Evolutionary conservation across 306 rosid species (phyloP).

Genomic region (Begonia masoniana): DNA sequence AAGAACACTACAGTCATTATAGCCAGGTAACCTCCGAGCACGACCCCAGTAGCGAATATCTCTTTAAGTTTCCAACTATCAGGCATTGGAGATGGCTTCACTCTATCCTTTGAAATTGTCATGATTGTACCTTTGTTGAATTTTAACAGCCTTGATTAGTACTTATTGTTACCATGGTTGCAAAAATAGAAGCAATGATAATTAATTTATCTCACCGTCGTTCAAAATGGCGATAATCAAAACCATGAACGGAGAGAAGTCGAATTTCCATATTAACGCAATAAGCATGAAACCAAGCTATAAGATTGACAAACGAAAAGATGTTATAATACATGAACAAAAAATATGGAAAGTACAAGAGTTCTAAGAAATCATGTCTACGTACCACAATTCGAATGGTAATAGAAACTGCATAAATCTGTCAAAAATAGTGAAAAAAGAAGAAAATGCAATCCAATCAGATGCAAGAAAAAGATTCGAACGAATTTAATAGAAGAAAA

Average conservation of each 20-base stretch:
- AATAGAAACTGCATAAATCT: slow-evolving; percentile 83
- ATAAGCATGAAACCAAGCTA: slow-evolving; percentile 65
- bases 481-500: too few relatives aligned
- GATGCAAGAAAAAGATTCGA: too few relatives aligned
- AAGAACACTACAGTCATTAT: slow-evolving; percentile 67
- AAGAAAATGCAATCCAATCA: too few relatives aligned
- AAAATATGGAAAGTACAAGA: too few relatives aligned
- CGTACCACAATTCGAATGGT: slow-evolving; percentile 68
- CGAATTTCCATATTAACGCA: slow-evolving; percentile 72
- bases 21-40: slow-evolving; percentile 83
- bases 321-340: too few relatives aligned
- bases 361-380: too few relatives aligned
- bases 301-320: too few relatives aligned
- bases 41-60: slow-evolving; percentile 63
- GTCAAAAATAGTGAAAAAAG: too few relatives aligned
- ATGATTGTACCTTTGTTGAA: slow-evolving; percentile 36
- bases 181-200: too few relatives aligned
- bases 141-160: too few relatives aligned
- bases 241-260: slow-evolving; percentile 91
- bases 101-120: slow-evolving; percentile 91
- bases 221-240: slow-evolving; percentile 74
- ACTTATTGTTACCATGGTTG: too few relatives aligned
- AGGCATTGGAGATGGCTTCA: slow-evolving; percentile 76
- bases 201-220: slow-evolving; percentile 26
- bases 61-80: slow-evolving; percentile 93